Conservation (phyloP, 306 rosid species). For the Gastrolobium villosum region DNA sequence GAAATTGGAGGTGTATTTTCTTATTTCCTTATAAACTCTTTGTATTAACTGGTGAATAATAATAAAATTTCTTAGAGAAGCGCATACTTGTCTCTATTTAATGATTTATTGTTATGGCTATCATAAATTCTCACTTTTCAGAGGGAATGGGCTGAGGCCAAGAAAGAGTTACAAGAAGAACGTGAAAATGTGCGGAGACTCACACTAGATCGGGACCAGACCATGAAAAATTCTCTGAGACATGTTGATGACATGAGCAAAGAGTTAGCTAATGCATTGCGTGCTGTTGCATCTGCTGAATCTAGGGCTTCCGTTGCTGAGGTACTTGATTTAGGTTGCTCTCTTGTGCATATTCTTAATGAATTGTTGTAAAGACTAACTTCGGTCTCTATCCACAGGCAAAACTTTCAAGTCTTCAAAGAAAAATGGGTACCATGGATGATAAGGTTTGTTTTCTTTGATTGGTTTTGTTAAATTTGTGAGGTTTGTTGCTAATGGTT, state of each 20-base stretch:
- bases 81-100: background rate
- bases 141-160: constrained; percentile 98
- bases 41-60: background rate
- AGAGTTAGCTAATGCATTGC: constrained; percentile 77
- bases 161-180: constrained; percentile 87
- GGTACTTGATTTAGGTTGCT: constrained; percentile 52
- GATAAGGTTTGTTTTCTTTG: constrained; percentile 61
- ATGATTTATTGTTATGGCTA: background rate
- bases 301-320: constrained; percentile 88
- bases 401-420: constrained; percentile 72
- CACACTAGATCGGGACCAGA: constrained; percentile 75
- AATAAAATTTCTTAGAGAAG: background rate
- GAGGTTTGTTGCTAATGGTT: constrained; percentile 1
- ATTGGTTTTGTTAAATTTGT: constrained; percentile 17
- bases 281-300: constrained; percentile 81
- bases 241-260: constrained; percentile 89
- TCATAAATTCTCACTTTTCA: constrained; percentile 47
- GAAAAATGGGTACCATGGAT: constrained; percentile 58
- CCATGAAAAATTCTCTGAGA: constrained; percentile 66
- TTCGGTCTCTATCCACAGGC: constrained; percentile 58
- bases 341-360: background rate
- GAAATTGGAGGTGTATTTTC: constrained; percentile 75
- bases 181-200: constrained; percentile 72
- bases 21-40: constrained; percentile 21
- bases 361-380: constrained; percentile 2